These are phyloP conservation scores for Microdochium bolleyi DNA, from an alignment of 2,329 filamentous ascomycete species.

Conservation along the genomic window DNA sequence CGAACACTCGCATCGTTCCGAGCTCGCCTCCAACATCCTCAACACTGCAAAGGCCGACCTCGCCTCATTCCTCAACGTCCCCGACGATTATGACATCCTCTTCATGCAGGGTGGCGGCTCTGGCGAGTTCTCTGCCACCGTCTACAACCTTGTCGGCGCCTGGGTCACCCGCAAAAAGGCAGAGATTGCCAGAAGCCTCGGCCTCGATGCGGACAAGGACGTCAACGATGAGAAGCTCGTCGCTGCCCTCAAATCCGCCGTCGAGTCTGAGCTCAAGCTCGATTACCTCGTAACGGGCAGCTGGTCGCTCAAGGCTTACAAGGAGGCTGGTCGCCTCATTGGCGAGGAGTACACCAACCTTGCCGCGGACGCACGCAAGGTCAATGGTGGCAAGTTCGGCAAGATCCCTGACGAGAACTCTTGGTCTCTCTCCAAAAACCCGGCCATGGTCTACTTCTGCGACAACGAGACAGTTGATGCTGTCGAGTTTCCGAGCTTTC, in stretches of 20 bases:
- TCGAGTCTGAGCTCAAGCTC: slow-evolving; percentile 65
- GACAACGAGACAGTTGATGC: slow-evolving; percentile 94
- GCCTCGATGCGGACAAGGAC: slow-evolving; percentile 33
- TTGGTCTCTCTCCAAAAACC: slow-evolving; percentile 64
- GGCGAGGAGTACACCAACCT: slow-evolving; percentile 77
- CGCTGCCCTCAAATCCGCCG: slow-evolving; percentile 51
- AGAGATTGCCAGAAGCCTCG: slow-evolving; percentile 48
- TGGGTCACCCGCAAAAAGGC: slow-evolving; percentile 69
- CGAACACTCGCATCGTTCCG: slow-evolving; percentile 84
- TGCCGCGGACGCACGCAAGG: slow-evolving; percentile 57
- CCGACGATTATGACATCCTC: slow-evolving; percentile 77
- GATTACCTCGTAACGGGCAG: slow-evolving; percentile 89
- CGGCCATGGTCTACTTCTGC: slow-evolving; percentile 80
- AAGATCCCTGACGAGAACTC: slow-evolving; percentile 68
- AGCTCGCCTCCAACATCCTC: slow-evolving; percentile 70
- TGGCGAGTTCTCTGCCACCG: slow-evolving; percentile 75
- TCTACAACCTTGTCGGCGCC: slow-evolving; percentile 75
- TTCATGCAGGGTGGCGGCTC: slow-evolving; percentile 85
- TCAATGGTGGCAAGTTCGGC: slow-evolving; percentile 76
- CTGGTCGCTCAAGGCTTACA: slow-evolving; percentile 83
- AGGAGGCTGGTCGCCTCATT: slow-evolving; percentile 72
- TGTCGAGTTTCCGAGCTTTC: slow-evolving; percentile 75
- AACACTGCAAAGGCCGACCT: slow-evolving; percentile 71
- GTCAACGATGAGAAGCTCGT: slow-evolving; percentile 46
- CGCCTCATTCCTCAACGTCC: slow-evolving; percentile 68